Conservation (phyloP, 2,329 filamentous ascomycete genomes). For the Fusarium acutatum region DNA sequence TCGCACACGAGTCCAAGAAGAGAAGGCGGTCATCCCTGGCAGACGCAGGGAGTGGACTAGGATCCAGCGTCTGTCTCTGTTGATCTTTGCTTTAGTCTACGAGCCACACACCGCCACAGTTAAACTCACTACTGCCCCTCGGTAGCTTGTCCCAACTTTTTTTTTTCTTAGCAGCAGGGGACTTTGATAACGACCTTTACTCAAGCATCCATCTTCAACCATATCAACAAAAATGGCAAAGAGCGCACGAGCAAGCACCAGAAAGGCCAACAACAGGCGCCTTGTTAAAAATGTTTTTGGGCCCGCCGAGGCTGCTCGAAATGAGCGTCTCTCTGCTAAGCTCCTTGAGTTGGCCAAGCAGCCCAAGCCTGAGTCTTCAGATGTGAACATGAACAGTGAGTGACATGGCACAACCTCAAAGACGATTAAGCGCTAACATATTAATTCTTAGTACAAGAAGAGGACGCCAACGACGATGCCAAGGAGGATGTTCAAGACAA, state of each 20-base stretch:
- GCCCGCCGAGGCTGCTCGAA: conserved; percentile 80
- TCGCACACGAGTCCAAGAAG: conserved; percentile 9
- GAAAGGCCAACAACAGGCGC: conserved; percentile 83
- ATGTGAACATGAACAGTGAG: conserved; percentile 59
- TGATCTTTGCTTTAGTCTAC: background rate
- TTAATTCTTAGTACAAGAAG: conserved; percentile 37
- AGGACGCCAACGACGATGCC: conserved; percentile 39
- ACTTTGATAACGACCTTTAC: conserved; percentile 27
- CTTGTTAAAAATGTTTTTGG: conserved; percentile 86
- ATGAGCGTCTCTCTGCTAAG: conserved; percentile 85
- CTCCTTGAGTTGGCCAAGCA: conserved; percentile 81
- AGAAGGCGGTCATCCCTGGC: conserved; percentile 39
- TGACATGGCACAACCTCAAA: background rate
- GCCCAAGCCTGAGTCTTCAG: conserved; percentile 70
- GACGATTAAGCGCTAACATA: conserved; percentile 11
- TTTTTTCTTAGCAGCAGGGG: conserved; percentile 38
- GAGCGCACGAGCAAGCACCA: conserved; percentile 78
- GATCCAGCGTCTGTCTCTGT: background rate
- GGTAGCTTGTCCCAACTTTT: conserved; percentile 27
- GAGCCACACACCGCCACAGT: conserved; percentile 33
- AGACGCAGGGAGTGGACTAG: conserved; percentile 5
- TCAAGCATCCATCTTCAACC: conserved; percentile 10
- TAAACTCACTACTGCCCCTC: conserved; percentile 11
- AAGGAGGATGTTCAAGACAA: conserved; percentile 44
- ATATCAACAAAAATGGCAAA: conserved; percentile 77